Percentiles rank a stretch among this genome's conserved stretches.
Conservation (phyloP, 306 rosid species). For the Cicer arietinum region DNA sequence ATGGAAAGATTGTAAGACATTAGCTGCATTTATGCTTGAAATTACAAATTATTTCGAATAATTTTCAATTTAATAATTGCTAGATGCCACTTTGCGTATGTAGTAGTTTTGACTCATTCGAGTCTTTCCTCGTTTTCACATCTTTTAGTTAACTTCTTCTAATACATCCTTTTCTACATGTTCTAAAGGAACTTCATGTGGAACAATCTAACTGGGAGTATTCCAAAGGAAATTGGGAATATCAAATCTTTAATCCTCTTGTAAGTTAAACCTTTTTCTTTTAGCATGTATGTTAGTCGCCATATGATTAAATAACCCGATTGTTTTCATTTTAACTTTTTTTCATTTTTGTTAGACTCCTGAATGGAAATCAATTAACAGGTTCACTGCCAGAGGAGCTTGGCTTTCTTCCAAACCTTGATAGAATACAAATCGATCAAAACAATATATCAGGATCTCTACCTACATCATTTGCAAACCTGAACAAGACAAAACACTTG, state of each 20-base stretch:
- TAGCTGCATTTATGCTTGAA: conserved; percentile 17
- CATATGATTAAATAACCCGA: conserved; percentile 17
- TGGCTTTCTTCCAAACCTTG: conserved; percentile 72
- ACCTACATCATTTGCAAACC: conserved; percentile 76
- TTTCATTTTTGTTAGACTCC: conserved; percentile 58
- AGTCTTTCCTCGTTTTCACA: conserved; percentile 30
- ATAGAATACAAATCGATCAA: conserved; percentile 76
- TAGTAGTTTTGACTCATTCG: conserved; percentile 21
- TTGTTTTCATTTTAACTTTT: conserved; percentile 18
- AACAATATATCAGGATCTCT: conserved; percentile 76
- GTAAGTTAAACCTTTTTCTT: conserved; percentile 62
- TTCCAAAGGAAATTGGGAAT: conserved; percentile 86
- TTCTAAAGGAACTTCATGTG: conserved; percentile 90
- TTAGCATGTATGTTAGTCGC: conserved; percentile 16
- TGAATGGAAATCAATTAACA: conserved; percentile 78
- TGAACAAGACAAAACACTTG: conserved; percentile 72
- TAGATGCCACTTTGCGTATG: conserved; percentile 16
- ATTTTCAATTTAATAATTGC: conserved; percentile 25
- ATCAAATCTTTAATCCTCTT: conserved; percentile 68
- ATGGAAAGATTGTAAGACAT: conserved; percentile 74
- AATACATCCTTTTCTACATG: conserved; percentile 39
- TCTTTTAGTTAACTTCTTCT: conserved; percentile 42
- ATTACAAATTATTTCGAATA: neutral
- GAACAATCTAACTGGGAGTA: conserved; percentile 77
- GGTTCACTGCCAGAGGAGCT: conserved; percentile 86